Conservation (phyloP, 2,329 filamentous ascomycete species). For the Pyrenophora tritici-repentis region DNA sequence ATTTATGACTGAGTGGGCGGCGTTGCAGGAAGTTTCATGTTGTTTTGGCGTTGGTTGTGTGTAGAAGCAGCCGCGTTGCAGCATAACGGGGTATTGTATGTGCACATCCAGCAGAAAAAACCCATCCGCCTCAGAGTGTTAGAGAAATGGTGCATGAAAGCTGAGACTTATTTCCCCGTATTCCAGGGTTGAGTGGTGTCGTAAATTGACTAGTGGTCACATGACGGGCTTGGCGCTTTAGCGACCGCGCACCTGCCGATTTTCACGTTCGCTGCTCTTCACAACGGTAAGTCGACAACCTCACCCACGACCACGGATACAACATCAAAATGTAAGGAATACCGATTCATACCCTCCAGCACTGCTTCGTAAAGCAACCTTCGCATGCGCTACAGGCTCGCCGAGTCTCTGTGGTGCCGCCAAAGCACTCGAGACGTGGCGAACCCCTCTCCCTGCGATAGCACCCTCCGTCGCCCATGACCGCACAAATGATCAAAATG, state of each 20-base stretch:
- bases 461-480: conserved; percentile 25
- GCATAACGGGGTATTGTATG: no score
- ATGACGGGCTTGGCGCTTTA: conserved; percentile 13
- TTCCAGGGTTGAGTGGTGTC: neutral
- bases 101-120: no score
- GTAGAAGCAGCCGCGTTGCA: no score
- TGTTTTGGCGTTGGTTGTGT: no score
- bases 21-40: no score
- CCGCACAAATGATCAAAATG: conserved; percentile 24
- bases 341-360: conserved; percentile 22
- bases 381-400: conserved; percentile 20
- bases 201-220: conserved; percentile 13
- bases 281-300: conserved; percentile 23
- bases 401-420: conserved; percentile 30
- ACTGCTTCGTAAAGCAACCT: conserved; percentile 25
- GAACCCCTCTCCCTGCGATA: conserved; percentile 42
- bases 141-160: no score
- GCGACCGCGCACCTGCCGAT: conserved; percentile 15
- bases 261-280: conserved; percentile 5
- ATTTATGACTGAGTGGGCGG: no score
- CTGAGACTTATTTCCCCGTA: no score
- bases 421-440: conserved; percentile 36
- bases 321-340: conserved; percentile 51
- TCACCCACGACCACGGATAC: conserved; percentile 45
- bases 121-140: no score